Evolutionary conservation across 768 basidiomycete species (phyloP).

Genomic region (Boletellus sp.): DNA sequence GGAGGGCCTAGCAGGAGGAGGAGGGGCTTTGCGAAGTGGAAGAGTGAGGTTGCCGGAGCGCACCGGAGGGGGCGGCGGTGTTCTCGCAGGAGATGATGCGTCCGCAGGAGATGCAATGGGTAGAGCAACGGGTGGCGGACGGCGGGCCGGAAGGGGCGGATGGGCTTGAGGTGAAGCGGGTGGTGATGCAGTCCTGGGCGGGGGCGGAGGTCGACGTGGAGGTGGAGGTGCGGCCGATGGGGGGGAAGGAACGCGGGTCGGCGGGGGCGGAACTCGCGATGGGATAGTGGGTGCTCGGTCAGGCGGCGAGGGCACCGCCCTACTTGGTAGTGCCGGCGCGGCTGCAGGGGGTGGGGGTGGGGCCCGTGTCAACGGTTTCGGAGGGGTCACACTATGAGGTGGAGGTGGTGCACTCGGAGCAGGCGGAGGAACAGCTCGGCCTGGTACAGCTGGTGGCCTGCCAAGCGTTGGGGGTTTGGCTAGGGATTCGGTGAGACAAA

Average conservation of each 20-base stretch:
- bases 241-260: conserved; percentile 33
- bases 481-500: conserved; percentile 25
- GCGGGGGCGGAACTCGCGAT: conserved; percentile 43
- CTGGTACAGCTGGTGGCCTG: conserved; percentile 65
- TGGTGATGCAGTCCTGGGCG: conserved; percentile 29
- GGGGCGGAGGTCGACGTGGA: conserved; percentile 33
- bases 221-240: conserved; percentile 18
- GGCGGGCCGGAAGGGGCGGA: conserved; percentile 25
- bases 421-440: conserved; percentile 36
- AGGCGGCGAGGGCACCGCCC: conserved; percentile 36
- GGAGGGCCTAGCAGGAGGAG: conserved; percentile 43
- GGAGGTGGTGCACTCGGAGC: conserved; percentile 25
- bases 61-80: conserved; percentile 22
- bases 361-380: conserved; percentile 29
- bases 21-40: conserved; percentile 36
- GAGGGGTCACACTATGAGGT: conserved; percentile 31
- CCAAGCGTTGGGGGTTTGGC: conserved; percentile 62
- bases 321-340: conserved; percentile 33
- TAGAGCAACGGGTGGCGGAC: conserved; percentile 27
- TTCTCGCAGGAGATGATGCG: conserved; percentile 12
- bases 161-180: conserved; percentile 22
- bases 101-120: conserved; percentile 21
- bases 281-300: conserved; percentile 42
- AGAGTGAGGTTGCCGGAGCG: conserved; percentile 23
- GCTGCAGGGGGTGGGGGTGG: conserved; percentile 31